Conservation (phyloP, 2,329 filamentous ascomycete species). For the Aspergillus sergii region DNA sequence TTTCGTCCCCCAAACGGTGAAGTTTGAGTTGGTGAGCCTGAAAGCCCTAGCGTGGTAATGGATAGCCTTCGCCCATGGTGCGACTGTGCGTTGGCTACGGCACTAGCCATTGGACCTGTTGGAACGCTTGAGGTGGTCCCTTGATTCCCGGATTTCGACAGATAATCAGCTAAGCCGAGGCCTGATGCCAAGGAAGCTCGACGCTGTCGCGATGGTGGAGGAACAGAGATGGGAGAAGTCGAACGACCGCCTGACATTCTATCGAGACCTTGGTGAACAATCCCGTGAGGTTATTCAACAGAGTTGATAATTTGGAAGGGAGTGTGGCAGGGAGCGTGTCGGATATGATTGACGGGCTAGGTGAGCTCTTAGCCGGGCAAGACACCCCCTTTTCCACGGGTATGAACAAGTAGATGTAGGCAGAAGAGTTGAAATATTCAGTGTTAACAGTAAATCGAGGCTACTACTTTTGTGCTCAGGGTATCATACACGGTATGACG, state of each 20-base stretch:
- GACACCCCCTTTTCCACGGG: not conserved
- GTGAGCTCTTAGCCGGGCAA: not conserved
- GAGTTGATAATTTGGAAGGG: not conserved
- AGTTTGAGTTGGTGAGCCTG: slow-evolving; percentile 66
- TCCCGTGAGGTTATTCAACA: not conserved
- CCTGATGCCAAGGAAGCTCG: slow-evolving; percentile 50
- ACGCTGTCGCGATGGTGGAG: slow-evolving; percentile 41
- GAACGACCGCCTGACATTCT: slow-evolving; percentile 49
- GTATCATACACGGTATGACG: not conserved
- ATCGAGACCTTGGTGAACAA: not conserved
- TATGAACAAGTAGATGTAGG: not conserved
- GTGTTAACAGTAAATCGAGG: not conserved
- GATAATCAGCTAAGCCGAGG: slow-evolving; percentile 44
- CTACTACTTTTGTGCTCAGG: not conserved
- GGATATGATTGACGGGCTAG: not conserved
- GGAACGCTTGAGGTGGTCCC: slow-evolving; percentile 16
- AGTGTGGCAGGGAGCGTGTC: not conserved
- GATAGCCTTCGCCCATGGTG: slow-evolving; percentile 68
- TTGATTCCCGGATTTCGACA: slow-evolving; percentile 34
- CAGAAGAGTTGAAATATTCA: not conserved
- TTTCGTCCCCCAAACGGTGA: slow-evolving; percentile 54
- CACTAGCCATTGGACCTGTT: slow-evolving; percentile 54
- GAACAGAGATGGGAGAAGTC: slow-evolving; percentile 43
- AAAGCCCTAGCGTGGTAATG: slow-evolving; percentile 73
- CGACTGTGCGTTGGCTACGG: slow-evolving; percentile 52